phyloP scores from a whole-genome alignment of 768 basidiomycete species.

The Tulasnella sp. region DNA sequence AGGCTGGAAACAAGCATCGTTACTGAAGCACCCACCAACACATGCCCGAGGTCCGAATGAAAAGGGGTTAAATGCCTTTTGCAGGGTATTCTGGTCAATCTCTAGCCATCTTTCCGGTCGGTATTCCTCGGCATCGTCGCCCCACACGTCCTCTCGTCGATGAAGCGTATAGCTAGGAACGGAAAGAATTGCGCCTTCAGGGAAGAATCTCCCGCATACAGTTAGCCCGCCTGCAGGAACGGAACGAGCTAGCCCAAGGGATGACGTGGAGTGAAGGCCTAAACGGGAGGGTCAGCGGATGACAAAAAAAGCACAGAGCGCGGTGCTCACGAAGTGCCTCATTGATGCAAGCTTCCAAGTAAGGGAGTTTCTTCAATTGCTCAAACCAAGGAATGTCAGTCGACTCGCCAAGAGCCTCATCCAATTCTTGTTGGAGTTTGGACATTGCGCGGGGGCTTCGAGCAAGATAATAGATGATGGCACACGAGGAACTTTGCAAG shows the following conservation, averaged over 20 bases:
- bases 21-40: conserved; percentile 53
- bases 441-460: conserved; percentile 58
- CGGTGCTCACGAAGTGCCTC: conserved; percentile 79
- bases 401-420: conserved; percentile 54
- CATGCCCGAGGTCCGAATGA: conserved; percentile 80
- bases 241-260: conserved; percentile 73
- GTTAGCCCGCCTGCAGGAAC: conserved; percentile 75
- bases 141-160: conserved; percentile 69
- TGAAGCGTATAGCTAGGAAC: conserved; percentile 84
- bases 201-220: conserved; percentile 54
- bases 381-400: conserved; percentile 58
- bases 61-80: conserved; percentile 80
- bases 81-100: conserved; percentile 54
- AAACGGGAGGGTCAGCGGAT: conserved; percentile 4
- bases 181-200: conserved; percentile 69
- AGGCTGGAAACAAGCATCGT: neutral
- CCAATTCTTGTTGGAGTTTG: conserved; percentile 74
- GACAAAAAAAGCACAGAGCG: no score
- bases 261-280: conserved; percentile 39
- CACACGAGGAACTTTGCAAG: conserved; percentile 70
- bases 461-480: conserved; percentile 82
- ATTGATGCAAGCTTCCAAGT: conserved; percentile 82
- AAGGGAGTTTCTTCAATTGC: conserved; percentile 68
- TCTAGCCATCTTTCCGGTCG: conserved; percentile 53
- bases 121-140: conserved; percentile 67